Conservation (phyloP, 176 grass and related monocot genomes). For the Aechmea fasciata region DNA sequence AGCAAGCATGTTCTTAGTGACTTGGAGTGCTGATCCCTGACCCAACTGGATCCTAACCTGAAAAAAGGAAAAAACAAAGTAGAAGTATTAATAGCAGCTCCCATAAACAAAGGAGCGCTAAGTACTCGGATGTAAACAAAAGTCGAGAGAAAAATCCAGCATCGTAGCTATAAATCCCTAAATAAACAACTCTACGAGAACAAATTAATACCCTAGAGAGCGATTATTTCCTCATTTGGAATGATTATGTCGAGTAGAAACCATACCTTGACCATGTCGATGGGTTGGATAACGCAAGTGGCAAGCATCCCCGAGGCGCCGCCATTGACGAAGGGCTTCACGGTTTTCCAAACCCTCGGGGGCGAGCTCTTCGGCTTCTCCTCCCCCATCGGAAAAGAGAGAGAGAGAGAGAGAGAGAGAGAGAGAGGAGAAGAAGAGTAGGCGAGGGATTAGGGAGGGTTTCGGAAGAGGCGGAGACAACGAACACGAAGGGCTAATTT, state of each 20-base stretch:
- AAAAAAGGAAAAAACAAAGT: not conserved
- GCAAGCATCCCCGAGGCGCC: constrained; percentile 84
- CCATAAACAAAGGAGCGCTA: no score
- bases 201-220: not conserved
- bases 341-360: constrained; percentile 46
- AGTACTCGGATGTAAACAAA: no score
- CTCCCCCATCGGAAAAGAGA: not conserved
- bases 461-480: not conserved
- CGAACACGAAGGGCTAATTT: not conserved
- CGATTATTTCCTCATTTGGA: not conserved
- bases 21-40: constrained; percentile 72
- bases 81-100: no score
- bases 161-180: not conserved
- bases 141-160: no score
- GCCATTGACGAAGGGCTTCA: constrained; percentile 86
- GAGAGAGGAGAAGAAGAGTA: not conserved
- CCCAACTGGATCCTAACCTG: constrained; percentile 98
- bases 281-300: constrained; percentile 94
- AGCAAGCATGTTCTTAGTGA: constrained; percentile 81
- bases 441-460: not conserved
- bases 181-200: not conserved
- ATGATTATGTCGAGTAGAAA: not conserved
- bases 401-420: not conserved
- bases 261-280: constrained; percentile 94
- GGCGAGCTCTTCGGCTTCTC: not conserved